Evolutionary conservation across 1,139 yeast species (phyloP), one percentile per base, ranked within the genome.

Genomic region (Blastobotrys petasosporus): DNA sequence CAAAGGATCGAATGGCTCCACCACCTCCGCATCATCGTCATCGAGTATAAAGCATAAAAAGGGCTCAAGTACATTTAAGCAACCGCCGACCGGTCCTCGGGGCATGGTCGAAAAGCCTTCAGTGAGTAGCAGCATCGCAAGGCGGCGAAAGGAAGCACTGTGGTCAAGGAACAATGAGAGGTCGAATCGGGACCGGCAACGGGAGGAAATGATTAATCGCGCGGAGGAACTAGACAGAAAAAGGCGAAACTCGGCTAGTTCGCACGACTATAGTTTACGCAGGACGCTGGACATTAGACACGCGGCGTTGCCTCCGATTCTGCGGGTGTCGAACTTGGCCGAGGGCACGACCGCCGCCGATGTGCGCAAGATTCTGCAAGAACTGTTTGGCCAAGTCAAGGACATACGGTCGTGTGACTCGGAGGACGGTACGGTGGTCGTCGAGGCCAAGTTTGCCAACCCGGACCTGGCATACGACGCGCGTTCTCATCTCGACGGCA

Each of bases 341-440:
- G 46, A 45, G 4, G 63, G 64, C 5, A 61, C 65, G 1, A 54
- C 56, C 6, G 46, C 57, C 4, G 60, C 53, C 30, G 65, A 61
- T 48, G 59, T 61, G 40, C 33, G 49, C 47, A 53, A 57, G 4
- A 59, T 60, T 15, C 42, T 57, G 32, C 54, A 50, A n/a, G 46
- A 45, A 35, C 17, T 37, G 40, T 23, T 57, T 15, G 64, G 63
- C 7, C 44, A 48, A 4, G 52, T 61, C 3, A 41, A 45, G 10
- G 58, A 58, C 43, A 52, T 59, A 42, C 54, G 62, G 9, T 45
- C 58, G 2, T 20, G 16, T 15, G 44, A 51, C 17, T 51, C 49
- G 10, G 41, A 44, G 15, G 48, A 45, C 6, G 43, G 41, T 17
- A 36, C 54, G 1, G 60, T 60, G 10, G 45, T 49, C 39, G 64